These are phyloP conservation scores for Aspergillus caelatus DNA, from an alignment of 2,329 filamentous ascomycete species.

Conservation along the genomic window DNA sequence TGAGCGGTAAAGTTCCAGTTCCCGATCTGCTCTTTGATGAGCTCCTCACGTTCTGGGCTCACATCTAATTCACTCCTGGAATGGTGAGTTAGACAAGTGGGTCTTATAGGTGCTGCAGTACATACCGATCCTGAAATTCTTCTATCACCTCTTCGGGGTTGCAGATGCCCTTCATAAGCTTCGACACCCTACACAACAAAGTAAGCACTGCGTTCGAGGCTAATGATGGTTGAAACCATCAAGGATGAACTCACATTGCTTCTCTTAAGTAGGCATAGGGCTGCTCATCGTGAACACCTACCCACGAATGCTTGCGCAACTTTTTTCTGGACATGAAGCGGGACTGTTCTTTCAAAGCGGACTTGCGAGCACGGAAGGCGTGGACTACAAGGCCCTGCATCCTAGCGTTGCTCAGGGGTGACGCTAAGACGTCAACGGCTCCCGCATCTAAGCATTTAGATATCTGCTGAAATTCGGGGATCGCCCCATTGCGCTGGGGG, in stretches of 20 bases:
- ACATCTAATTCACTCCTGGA: constrained; percentile 65
- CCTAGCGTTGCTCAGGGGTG: constrained; percentile 73
- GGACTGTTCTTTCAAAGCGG: constrained; percentile 72
- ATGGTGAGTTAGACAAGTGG: background rate
- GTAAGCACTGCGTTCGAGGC: constrained; percentile 9
- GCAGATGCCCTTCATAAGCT: constrained; percentile 87
- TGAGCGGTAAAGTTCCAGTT: constrained; percentile 90
- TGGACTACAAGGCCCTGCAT: constrained; percentile 78
- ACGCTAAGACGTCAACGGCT: constrained; percentile 81
- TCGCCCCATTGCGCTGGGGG: constrained; percentile 31
- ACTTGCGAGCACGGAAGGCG: constrained; percentile 79
- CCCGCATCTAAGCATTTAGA: constrained; percentile 81
- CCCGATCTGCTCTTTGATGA: constrained; percentile 71
- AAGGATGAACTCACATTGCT: constrained; percentile 63
- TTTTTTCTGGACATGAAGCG: constrained; percentile 72
- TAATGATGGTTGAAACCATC: background rate
- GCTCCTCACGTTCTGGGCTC: constrained; percentile 63
- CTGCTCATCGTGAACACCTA: constrained; percentile 80
- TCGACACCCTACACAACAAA: constrained; percentile 62
- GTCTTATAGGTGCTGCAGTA: constrained; percentile 10
- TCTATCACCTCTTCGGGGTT: constrained; percentile 66
- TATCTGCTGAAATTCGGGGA: constrained; percentile 57
- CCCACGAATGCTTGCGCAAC: constrained; percentile 86
- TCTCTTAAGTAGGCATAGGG: constrained; percentile 88
- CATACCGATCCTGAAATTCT: constrained; percentile 64